Conservation (phyloP, 148 eudicot species). For the Cornus controversa region DNA sequence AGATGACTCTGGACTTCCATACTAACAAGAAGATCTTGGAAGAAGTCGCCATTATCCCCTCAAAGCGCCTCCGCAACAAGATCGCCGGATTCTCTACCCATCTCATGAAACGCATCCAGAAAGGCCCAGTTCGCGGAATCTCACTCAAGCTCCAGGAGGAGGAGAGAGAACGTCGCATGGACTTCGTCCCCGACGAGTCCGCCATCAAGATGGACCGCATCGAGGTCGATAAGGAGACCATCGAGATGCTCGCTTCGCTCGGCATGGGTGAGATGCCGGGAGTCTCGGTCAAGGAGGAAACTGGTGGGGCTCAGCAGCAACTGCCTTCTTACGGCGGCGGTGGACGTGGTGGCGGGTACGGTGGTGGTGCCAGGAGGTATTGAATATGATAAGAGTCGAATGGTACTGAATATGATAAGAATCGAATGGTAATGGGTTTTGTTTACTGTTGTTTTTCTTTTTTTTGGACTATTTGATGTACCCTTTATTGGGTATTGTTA, state of each 20-base stretch:
- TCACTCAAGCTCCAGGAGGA: conserved; percentile 41
- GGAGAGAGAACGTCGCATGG: conserved; percentile 43
- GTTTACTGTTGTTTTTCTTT: background rate
- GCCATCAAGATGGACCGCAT: conserved; percentile 27
- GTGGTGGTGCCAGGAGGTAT: conserved; percentile 24
- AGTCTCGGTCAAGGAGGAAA: conserved; percentile 27
- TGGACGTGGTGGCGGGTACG: conserved; percentile 20
- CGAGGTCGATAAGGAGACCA: conserved; percentile 41
- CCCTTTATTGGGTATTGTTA: background rate
- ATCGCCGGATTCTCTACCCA: conserved; percentile 41
- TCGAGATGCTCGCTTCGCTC: conserved; percentile 26
- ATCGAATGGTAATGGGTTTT: background rate
- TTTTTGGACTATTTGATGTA: too few species aligned
- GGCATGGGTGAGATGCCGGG: conserved; percentile 35
- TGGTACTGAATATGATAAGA: background rate
- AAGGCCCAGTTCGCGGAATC: conserved; percentile 38
- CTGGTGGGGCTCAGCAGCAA: background rate
- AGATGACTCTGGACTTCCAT: conserved; percentile 40
- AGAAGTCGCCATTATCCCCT: conserved; percentile 34
- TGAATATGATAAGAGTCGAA: background rate
- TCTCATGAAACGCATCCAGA: conserved; percentile 36
- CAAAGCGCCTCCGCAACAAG: conserved; percentile 47
- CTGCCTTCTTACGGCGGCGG: conserved; percentile 20
- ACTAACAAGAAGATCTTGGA: conserved; percentile 39
- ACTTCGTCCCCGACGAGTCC: conserved; percentile 36